Evolutionary conservation across 768 basidiomycete genomes (phyloP), one percentile per base, ranked within the genome.

Genomic region (Leucogyrophana mollusca): DNA sequence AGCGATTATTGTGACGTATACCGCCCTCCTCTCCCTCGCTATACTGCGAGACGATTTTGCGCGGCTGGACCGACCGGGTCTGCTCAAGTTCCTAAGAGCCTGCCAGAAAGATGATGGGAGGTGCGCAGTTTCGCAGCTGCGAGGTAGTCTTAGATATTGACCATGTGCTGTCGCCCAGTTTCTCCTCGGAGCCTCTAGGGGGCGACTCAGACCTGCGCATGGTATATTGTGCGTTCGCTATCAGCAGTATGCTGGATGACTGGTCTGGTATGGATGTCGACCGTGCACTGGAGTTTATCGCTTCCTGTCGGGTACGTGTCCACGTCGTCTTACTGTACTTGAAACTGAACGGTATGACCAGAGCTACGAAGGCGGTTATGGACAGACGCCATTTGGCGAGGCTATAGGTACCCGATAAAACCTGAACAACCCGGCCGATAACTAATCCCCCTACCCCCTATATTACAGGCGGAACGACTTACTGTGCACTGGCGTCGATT

Each of bases 291-390:
- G 60, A 56, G 3, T 96, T 85, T 56, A 78, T 96, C 27, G 65
- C 71, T 14, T 65, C 73, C 3, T 96, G 94, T 62, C 74, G 85
- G 63, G 93, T 94, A 59, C 55, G 77, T 60, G 7, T 27, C 22
- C 9, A 13, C 4, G 21, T 18, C 21, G 33, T 18, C 49, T 27
- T 1, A n/a, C n/a, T 18, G 4, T 8, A 1, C 20, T 21, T 16
- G 20, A 39, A 25, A 34, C 13, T 55, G 23, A 58, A 37, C 18
- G 17, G 6, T 30, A 13, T 6, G 27, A 30, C 13, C 53, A 97
- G 94, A 84, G 85, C 3, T 90, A 93, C 58, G 94, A 96, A 74
- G 94, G 94, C 11, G 94, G 91, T 1, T 99, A 89, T 55, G 92
- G 90, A 0, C 89, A 94, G 59, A 72, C 78, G 2, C 85, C 92